phyloP scores from a whole-genome alignment of 2,329 filamentous ascomycete species.

The Cercospora sesami region DNA sequence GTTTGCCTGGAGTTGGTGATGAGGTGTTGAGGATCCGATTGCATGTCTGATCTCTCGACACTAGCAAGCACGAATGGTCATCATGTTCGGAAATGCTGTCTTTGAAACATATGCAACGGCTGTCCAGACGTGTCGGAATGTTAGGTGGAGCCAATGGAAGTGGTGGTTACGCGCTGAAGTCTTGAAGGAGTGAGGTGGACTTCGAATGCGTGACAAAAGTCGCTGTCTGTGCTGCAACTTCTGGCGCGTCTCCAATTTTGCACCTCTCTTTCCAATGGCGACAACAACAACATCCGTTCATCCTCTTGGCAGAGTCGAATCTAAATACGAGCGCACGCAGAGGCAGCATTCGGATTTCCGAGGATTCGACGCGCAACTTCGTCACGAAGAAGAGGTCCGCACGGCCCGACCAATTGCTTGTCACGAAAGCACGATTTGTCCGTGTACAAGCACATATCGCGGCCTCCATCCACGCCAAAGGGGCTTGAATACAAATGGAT shows the following conservation, averaged over 20 bases:
- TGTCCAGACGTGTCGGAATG: conserved; percentile 8
- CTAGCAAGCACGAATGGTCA: conserved; percentile 12
- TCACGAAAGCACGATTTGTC: not conserved
- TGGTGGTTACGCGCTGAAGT: conserved; percentile 9
- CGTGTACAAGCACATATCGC: not conserved
- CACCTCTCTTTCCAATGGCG: not conserved
- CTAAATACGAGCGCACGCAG: not conserved
- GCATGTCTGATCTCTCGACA: not conserved
- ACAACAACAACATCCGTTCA: not conserved
- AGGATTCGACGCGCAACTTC: not conserved
- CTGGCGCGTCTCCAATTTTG: not conserved
- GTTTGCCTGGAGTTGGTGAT: conserved; percentile 1
- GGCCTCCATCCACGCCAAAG: not conserved
- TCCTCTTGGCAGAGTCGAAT: not conserved
- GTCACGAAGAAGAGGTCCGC: not conserved
- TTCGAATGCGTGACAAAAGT: not conserved
- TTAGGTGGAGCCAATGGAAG: conserved; percentile 10
- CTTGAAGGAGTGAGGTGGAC: not conserved
- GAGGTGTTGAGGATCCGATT: not conserved
- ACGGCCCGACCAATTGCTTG: not conserved
- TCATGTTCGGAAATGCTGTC: not conserved
- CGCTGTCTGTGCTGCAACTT: not conserved
- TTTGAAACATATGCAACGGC: conserved; percentile 18
- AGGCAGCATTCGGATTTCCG: not conserved
- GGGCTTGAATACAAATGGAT: not conserved